phyloP scores from a whole-genome alignment of 768 basidiomycete species.

The Boletus bicolor region DNA sequence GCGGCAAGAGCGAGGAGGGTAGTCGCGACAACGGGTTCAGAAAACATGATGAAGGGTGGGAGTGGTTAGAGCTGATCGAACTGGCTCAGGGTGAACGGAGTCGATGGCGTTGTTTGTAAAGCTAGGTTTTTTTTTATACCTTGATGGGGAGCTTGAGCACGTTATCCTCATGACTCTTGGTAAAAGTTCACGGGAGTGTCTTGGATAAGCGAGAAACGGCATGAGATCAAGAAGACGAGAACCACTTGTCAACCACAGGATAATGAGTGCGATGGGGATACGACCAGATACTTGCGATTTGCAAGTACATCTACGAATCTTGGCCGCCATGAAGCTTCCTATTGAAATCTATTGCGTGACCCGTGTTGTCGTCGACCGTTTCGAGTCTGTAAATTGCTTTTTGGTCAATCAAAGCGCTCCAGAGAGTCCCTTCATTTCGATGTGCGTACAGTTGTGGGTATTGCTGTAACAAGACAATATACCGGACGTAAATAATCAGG shows the following conservation, averaged over 20 bases:
- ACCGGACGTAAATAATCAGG: too few species aligned
- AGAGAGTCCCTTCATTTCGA: not conserved
- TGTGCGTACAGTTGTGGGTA: not conserved
- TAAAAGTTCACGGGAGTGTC: not conserved
- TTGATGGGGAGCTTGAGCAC: not conserved
- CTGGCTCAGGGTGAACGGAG: not conserved
- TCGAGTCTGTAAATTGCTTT: not conserved
- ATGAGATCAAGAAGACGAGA: not conserved
- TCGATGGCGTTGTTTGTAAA: too few species aligned
- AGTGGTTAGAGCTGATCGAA: not conserved
- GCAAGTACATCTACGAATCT: too few species aligned
- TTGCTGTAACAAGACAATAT: not conserved
- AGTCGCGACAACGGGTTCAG: not conserved
- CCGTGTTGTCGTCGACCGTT: not conserved
- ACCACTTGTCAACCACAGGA: not conserved
- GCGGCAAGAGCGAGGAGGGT: constrained; percentile 5
- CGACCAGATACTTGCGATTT: not conserved
- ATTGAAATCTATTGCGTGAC: too few species aligned
- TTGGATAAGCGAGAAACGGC: not conserved
- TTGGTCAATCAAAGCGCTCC: not conserved
- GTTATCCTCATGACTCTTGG: not conserved
- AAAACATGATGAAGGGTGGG: not conserved
- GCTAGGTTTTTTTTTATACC: not conserved
- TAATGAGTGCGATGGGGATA: not conserved
- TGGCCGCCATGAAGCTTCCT: too few species aligned